These are phyloP conservation scores for Yueomyces sinensis DNA, from an alignment of 805 yeast genomes.

Conservation along the genomic window DNA sequence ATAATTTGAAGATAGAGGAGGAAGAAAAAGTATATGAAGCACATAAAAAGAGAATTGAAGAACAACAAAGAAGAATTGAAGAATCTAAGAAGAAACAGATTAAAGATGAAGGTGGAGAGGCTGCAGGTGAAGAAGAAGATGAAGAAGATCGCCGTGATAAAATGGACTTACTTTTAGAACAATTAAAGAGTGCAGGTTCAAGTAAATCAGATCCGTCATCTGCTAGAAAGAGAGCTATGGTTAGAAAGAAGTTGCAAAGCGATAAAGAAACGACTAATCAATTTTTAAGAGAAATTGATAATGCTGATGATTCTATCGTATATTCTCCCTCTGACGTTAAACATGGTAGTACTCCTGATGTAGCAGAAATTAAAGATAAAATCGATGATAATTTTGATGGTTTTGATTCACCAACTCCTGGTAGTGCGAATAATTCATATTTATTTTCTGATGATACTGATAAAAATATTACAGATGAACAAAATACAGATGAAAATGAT, in stretches of 20 bases:
- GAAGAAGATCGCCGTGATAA: conserved; percentile 30
- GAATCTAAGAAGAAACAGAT: conserved; percentile 8
- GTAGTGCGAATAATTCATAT: background rate
- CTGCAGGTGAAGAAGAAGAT: conserved; percentile 5
- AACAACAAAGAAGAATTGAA: conserved; percentile 19
- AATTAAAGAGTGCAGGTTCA: conserved; percentile 77
- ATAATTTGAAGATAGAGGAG: conserved; percentile 71
- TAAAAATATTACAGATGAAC: no score
- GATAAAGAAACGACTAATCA: conserved; percentile 11
- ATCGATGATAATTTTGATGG: no score
- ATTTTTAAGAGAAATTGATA: conserved; percentile 10
- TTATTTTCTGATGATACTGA: no score
- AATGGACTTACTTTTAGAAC: conserved; percentile 80
- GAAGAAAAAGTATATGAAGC: conserved; percentile 67
- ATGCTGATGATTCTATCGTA: conserved; percentile 17
- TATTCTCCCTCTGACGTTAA: conserved; percentile 23
- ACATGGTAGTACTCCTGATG: no score
- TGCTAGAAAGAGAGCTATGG: conserved; percentile 69
- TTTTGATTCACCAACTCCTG: conserved; percentile 3
- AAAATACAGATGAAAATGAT: conserved; percentile 10
- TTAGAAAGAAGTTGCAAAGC: conserved; percentile 42
- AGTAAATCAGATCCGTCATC: conserved; percentile 62
- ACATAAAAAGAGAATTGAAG: conserved; percentile 42
- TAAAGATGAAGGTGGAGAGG: conserved; percentile 1
- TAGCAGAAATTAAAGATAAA: no score